A percentile compares a stretch with the other conserved stretches of the same genome.
These are phyloP conservation scores for Talaromyces amestolkiae DNA, from an alignment of 2,329 filamentous ascomycete species.

Conservation along the genomic window DNA sequence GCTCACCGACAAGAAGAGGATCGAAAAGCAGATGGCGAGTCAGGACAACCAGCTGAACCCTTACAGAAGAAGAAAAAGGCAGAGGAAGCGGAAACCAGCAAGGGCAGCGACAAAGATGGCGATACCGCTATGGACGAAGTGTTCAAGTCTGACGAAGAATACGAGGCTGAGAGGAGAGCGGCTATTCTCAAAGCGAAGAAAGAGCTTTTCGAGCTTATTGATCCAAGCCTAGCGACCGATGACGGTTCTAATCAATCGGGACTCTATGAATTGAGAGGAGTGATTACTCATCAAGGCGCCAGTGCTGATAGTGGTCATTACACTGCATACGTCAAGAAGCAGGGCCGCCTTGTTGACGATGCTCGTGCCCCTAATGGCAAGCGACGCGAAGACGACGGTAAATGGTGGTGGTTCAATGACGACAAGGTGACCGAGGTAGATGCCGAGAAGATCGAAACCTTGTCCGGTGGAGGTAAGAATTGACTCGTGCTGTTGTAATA, in stretches of 20 bases:
- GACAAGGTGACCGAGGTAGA: conserved; percentile 94
- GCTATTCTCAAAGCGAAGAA: conserved; percentile 78
- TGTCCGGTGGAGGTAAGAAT: conserved; percentile 76
- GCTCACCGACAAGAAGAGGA: conserved; percentile 57
- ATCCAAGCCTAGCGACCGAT: conserved; percentile 71
- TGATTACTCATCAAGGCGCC: conserved; percentile 94
- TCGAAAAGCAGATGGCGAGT: conserved; percentile 40
- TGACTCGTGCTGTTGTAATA: conserved; percentile 17
- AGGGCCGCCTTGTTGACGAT: conserved; percentile 60
- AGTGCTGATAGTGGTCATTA: conserved; percentile 98
- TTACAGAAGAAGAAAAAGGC: conserved; percentile 52
- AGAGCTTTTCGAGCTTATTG: conserved; percentile 76
- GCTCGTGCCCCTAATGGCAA: conserved; percentile 66
- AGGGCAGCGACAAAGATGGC: conserved; percentile 56
- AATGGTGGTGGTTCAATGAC: conserved; percentile 99
- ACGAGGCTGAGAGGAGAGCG: conserved; percentile 78
- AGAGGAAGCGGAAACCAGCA: conserved; percentile 51
- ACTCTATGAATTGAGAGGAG: conserved; percentile 87
- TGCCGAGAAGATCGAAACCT: conserved; percentile 81
- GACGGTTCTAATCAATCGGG: conserved; percentile 88
- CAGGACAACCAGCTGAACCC: conserved; percentile 36
- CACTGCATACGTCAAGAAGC: conserved; percentile 96
- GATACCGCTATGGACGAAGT: conserved; percentile 70
- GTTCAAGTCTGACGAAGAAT: conserved; percentile 91
- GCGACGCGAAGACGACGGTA: conserved; percentile 77